Base-by-base conservation (phyloP, 2,329 filamentous ascomycete species). In the Verticillium isaacii region DNA sequence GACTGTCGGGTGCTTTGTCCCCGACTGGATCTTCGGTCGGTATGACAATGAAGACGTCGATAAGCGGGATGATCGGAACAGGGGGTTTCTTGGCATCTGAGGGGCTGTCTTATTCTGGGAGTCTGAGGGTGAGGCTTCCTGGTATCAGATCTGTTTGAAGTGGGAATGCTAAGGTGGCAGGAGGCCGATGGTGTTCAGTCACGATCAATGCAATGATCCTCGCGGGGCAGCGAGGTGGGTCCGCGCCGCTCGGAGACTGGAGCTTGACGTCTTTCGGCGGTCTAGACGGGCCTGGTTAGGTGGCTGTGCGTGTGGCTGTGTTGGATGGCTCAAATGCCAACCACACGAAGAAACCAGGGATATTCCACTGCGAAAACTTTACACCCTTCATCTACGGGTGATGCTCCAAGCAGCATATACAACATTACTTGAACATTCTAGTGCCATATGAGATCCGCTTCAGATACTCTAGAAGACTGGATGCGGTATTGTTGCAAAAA, bases 61-160 rank as follows among this genome's bases (percentile, higher is more conserved):
- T 52, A 23, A 23, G 19, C 19, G 45, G 14, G 45, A 29, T 23
- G 45, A 52, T 52, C 45, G 19, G 11, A 52, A 14, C 19, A 23
- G 45, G 45, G 41, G 19, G 3, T 19, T 14, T n/a, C 19, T 52
- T 19, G 19, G 45, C n/a, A 25, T 2, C 19, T 37, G 17, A 14
- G 36, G 54, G n/a, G 32, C 14, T 56, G 25, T 57, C 32, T 32
- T 39, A 32, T 57, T 57, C 55, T 25, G 32, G 19, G 32, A 17
- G 45, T 52, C 45, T 34, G 55, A 37, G 32, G 6, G 14, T 34
- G 55, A 37, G 32, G 34, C 19, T 37, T 19, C 29, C 32, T 23
- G 55, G 55, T 57, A 57, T 57, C 55, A 57, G 55, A 37, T 57
- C 32, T 57, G 55, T 57, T 57, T 57, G 55, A 39, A 32, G 17